phyloP scores from a whole-genome alignment of 805 yeast genomes.

The Kuraishia molischiana region DNA sequence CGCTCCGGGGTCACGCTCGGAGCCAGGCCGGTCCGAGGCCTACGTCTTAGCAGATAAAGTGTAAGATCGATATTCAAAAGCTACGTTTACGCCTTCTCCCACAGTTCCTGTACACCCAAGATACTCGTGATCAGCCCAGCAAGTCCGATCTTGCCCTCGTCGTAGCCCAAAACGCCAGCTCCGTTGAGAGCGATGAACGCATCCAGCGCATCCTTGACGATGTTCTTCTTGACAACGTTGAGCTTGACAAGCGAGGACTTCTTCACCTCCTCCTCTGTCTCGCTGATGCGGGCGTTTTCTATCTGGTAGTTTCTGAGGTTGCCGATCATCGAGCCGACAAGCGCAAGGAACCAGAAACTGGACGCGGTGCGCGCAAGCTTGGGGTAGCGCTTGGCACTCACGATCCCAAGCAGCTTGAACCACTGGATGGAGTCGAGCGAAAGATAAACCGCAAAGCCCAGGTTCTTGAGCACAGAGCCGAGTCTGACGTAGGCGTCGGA shows the following conservation, averaged over 20 bases:
- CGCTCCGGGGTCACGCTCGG: too few species aligned
- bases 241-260: conserved; percentile 33
- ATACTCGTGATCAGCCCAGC: conserved; percentile 79
- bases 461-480: conserved; percentile 43
- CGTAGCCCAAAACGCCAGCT: conserved; percentile 45
- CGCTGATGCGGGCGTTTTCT: conserved; percentile 24
- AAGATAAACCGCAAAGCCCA: conserved; percentile 55
- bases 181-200: conserved; percentile 65
- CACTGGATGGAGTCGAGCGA: conserved; percentile 54
- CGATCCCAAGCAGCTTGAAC: conserved; percentile 47
- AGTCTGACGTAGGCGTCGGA: conserved; percentile 45
- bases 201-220: conserved; percentile 73
- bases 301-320: conserved; percentile 45
- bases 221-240: conserved; percentile 42
- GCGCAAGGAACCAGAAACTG: conserved; percentile 70
- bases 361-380: conserved; percentile 48
- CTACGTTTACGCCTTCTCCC: too few species aligned
- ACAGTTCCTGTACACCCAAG: conserved; percentile 65
- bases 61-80: too few species aligned
- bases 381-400: conserved; percentile 27
- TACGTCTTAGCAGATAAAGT: too few species aligned
- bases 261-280: conserved; percentile 20
- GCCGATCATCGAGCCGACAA: conserved; percentile 51
- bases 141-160: conserved; percentile 74
- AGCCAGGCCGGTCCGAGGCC: too few species aligned